Evolutionary conservation across 78 protist genomes (phyloP).

Genomic region (Dictyostelium capitatum): DNA sequence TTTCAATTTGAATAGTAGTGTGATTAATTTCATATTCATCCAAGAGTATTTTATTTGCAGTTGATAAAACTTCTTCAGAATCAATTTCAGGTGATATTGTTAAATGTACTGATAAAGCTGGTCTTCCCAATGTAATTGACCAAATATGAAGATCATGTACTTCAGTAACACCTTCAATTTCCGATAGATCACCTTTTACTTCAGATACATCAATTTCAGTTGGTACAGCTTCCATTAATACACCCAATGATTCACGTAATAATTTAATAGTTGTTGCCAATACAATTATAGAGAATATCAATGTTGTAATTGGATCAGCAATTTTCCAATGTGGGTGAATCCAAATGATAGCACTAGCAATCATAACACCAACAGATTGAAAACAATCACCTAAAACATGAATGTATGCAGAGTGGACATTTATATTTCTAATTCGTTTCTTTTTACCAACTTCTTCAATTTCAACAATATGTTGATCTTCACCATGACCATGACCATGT

Average conservation of each 20-base stretch:
- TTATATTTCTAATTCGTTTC: slow-evolving; percentile 36
- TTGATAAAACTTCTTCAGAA: slow-evolving; percentile 29
- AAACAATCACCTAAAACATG: slow-evolving; percentile 93
- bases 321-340: slow-evolving; percentile 76
- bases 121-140: slow-evolving; percentile 82
- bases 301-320: slow-evolving; percentile 91
- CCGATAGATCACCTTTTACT: slow-evolving; percentile 39
- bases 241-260: slow-evolving; percentile 53
- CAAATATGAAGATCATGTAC: slow-evolving; percentile 94
- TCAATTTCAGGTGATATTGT: slow-evolving; percentile 16
- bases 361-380: slow-evolving; percentile 90
- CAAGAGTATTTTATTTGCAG: slow-evolving; percentile 50
- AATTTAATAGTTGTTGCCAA: slow-evolving; percentile 72
- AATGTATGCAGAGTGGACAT: slow-evolving; percentile 86
- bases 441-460: neutral
- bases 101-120: slow-evolving; percentile 81
- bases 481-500: neutral
- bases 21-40: slow-evolving; percentile 73
- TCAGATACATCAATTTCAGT: slow-evolving; percentile 10
- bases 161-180: slow-evolving; percentile 57
- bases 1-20: slow-evolving; percentile 89
- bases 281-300: slow-evolving; percentile 86
- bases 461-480: neutral
- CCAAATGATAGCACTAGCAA: slow-evolving; percentile 88
- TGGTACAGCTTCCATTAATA: slow-evolving; percentile 88